Base-by-base conservation (phyloP, 2,329 filamentous ascomycete species). In the Seiridium cupressi region DNA sequence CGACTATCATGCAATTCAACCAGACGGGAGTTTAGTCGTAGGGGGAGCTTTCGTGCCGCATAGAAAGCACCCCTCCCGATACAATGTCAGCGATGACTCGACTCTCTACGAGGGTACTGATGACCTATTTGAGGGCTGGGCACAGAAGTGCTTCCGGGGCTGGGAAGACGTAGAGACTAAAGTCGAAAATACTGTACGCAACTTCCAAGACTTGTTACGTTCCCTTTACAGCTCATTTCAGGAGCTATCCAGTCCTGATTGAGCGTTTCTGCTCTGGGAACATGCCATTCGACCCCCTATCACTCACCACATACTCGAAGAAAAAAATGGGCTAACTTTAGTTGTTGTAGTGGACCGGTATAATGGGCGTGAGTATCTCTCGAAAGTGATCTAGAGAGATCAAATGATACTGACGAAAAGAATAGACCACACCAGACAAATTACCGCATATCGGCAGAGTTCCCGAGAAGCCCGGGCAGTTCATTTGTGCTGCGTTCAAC, bases 401-500 rank as follows among this genome's bases (percentile, higher is more conserved):
- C 38, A 13, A 42, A 13, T 7, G 13, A 42, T 7, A 42, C 38
- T 42, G 38, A 42, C 38, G 7, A 13, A 42, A 13, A 13, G 7
- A 7, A 8, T 42, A 42, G 38, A 8, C 7, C 13, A 42, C 38
- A 7, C 13, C 38, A 42, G 38, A 42, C 38, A 7, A 42, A 42
- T 13, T 42, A 7, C 38, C 81, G 0, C 74, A 77, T 18, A 68
- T 84, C 1, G 80, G 81, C 0, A 63, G 64, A 0, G 70, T 84
- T 0, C 80, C 80, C 0, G 74, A 69, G 0, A 73, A 71, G 54
- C 60, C 69, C 2, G 73, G 72, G 6, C 74, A 79, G 62, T 79
- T 74, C 51, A 70, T 84, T n/a, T 67, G 79, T 34, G 79, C 76
- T 0, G 81, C 81, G 0, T 84, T 83, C 61, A 78, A 76, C 40